Percentiles rank a stretch among this genome's conserved stretches.
Evolutionary conservation across 2,329 filamentous ascomycete species (phyloP).

Genomic region (Talaromyces sp.): DNA sequence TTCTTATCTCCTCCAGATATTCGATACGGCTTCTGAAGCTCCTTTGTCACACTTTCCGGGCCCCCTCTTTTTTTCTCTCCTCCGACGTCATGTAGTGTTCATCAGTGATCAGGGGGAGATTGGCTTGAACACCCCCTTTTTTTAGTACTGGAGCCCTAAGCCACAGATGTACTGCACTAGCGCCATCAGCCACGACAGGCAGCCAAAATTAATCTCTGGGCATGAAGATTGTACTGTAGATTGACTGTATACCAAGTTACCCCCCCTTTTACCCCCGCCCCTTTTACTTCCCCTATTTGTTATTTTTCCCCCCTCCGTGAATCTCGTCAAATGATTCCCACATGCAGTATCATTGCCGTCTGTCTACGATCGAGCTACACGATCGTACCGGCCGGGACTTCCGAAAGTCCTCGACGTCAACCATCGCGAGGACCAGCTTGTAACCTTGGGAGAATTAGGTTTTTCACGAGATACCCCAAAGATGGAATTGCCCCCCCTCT

Average conservation of each 20-base stretch:
- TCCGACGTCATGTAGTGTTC: slow-evolving; percentile 24
- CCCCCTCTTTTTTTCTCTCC: background rate
- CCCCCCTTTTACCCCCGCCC: background rate
- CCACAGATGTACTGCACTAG: slow-evolving; percentile 21
- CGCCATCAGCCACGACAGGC: slow-evolving; percentile 19
- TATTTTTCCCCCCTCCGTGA: too few relatives aligned
- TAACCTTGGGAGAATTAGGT: slow-evolving; percentile 9
- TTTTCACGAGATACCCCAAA: background rate
- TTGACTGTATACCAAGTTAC: background rate
- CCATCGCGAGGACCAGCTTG: slow-evolving; percentile 7
- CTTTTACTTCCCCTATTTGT: background rate
- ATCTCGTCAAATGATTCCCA: too few relatives aligned
- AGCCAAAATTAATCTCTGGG: slow-evolving; percentile 16
- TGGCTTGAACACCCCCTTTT: background rate
- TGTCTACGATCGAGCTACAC: too few relatives aligned
- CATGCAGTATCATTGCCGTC: too few relatives aligned
- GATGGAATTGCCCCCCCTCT: slow-evolving; percentile 4
- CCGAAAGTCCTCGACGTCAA: slow-evolving; percentile 24
- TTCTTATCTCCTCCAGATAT: background rate
- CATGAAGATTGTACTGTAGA: background rate
- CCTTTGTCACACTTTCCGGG: background rate
- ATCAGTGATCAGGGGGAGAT: slow-evolving; percentile 19
- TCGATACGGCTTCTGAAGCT: background rate
- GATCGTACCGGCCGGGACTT: background rate
- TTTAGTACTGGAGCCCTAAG: slow-evolving; percentile 3